Percentiles rank a stretch among this genome's conserved stretches.
Evolutionary conservation across 108 stramenopile species (phyloP).

Genomic region (Chaetoceros muelleri): DNA sequence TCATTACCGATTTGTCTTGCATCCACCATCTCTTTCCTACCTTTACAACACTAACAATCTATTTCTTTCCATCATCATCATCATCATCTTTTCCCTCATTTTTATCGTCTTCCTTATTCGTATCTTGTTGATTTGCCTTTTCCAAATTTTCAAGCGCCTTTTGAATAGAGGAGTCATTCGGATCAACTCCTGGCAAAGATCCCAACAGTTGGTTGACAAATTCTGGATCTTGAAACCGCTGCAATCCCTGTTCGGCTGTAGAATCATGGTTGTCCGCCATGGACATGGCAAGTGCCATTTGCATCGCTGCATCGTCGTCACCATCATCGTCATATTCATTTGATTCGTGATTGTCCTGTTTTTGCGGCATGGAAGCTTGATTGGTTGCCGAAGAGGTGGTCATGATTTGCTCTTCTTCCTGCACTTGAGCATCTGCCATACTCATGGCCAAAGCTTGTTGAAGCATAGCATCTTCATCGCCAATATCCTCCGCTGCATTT

Average conservation of each 20-base stretch:
- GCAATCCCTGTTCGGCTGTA: slow-evolving; percentile 9
- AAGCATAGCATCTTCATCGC: slow-evolving; percentile 82
- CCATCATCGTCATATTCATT: slow-evolving; percentile 42
- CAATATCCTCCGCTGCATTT: slow-evolving; percentile 22
- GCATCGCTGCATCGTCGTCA: slow-evolving; percentile 85
- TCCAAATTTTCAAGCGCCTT: slow-evolving; percentile 41
- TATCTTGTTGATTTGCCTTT: slow-evolving; percentile 31
- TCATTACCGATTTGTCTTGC: no score
- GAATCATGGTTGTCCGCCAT: slow-evolving; percentile 33
- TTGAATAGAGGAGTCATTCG: slow-evolving; percentile 87
- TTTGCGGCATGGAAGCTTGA: slow-evolving; percentile 20
- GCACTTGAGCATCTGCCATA: slow-evolving; percentile 82
- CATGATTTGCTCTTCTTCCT: slow-evolving; percentile 14
- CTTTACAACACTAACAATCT: no score
- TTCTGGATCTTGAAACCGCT: slow-evolving; percentile 66
- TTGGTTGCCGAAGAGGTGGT: slow-evolving; percentile 7
- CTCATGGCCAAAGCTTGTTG: slow-evolving; percentile 96
- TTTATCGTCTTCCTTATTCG: slow-evolving; percentile 40
- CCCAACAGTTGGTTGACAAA: slow-evolving; percentile 69
- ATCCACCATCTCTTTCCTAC: slow-evolving; percentile 7
- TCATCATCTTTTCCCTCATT: slow-evolving; percentile 39
- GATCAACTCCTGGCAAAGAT: slow-evolving; percentile 80
- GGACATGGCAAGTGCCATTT: slow-evolving; percentile 83
- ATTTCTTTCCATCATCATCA: no score
- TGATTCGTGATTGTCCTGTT: slow-evolving; percentile 5